Conservation (phyloP, 208 protist genomes). For the Naegleria fowleri region DNA sequence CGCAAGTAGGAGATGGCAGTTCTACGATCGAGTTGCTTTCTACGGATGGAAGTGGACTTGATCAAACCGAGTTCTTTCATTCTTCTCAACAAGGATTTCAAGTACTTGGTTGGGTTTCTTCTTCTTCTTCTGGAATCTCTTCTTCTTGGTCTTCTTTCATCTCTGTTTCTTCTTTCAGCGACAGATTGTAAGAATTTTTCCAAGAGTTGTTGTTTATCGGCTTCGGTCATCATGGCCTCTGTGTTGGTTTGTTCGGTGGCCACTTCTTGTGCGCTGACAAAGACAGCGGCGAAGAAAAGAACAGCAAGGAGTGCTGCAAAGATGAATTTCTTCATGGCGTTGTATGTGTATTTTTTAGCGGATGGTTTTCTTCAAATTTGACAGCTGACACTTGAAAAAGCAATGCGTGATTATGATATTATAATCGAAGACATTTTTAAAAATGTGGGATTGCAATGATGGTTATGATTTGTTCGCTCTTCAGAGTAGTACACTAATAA, state of each 20-base stretch:
- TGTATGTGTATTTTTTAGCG: neutral
- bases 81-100: neutral
- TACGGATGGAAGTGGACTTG: neutral
- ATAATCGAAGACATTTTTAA: no score
- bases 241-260: neutral
- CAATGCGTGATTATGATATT: no score
- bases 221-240: neutral
- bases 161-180: neutral
- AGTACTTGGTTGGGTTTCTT: neutral
- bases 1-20: neutral
- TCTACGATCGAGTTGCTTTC: neutral
- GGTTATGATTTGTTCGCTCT: no score
- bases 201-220: neutral
- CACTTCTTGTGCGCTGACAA: neutral
- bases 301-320: neutral
- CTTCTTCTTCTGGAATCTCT: neutral
- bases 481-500: no score
- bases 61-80: neutral
- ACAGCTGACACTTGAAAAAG: no score
- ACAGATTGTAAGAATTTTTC: neutral
- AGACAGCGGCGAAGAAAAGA: neutral
- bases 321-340: neutral
- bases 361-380: neutral
- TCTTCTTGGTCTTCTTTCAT: neutral
- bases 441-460: no score